These are phyloP conservation scores for Fusarium metavorans DNA, from an alignment of 2,329 filamentous ascomycete genomes.

Conservation along the genomic window DNA sequence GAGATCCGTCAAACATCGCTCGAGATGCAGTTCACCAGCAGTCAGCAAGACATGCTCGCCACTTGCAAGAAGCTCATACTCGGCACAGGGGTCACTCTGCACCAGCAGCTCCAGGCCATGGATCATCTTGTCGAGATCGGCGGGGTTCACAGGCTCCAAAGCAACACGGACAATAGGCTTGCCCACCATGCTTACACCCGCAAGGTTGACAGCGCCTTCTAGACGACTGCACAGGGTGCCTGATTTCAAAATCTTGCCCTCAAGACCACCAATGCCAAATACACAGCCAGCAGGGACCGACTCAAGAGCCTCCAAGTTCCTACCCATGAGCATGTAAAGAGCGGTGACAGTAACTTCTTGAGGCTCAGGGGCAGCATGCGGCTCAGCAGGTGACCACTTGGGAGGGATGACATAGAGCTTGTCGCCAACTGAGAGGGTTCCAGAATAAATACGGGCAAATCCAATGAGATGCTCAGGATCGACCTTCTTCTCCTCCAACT, in stretches of 20 bases:
- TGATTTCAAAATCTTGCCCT: conserved; percentile 94
- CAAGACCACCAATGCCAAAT: conserved; percentile 93
- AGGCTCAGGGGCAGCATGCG: conserved; percentile 78
- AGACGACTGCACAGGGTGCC: conserved; percentile 92
- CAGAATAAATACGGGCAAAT: conserved; percentile 94
- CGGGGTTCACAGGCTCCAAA: conserved; percentile 91
- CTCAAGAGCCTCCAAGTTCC: conserved; percentile 83
- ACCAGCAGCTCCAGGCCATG: conserved; percentile 86
- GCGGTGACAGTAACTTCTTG: conserved; percentile 87
- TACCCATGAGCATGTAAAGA: conserved; percentile 95
- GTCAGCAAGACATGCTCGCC: conserved; percentile 96
- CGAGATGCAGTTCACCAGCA: conserved; percentile 92
- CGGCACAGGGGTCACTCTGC: conserved; percentile 93
- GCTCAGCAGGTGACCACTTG: conserved; percentile 88
- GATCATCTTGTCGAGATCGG: conserved; percentile 95
- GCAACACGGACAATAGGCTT: conserved; percentile 96
- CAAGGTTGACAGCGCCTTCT: conserved; percentile 89
- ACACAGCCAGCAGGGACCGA: conserved; percentile 94
- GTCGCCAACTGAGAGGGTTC: conserved; percentile 89
- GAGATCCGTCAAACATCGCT: conserved; percentile 92
- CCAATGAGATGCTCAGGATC: conserved; percentile 92
- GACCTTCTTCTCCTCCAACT: conserved; percentile 66
- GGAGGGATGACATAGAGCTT: conserved; percentile 91
- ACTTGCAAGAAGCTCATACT: conserved; percentile 92
- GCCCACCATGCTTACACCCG: conserved; percentile 81